Percentiles rank a stretch among this genome's conserved stretches.
Evolutionary conservation across 176 grass and related monocot species (phyloP).

Genomic region (Miscanthus lutarioriparius): DNA sequence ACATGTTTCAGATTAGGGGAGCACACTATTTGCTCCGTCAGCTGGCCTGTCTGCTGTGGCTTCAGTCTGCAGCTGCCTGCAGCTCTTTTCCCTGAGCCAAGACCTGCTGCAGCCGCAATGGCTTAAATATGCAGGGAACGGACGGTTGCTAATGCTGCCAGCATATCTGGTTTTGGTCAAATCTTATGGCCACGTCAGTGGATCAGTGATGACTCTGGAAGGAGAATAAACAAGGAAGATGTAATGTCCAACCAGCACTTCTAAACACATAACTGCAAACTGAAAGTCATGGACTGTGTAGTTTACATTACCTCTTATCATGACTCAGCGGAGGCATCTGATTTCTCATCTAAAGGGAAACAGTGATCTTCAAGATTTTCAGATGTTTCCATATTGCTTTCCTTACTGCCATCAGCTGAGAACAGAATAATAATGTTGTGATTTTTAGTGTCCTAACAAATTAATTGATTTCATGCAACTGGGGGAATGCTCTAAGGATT

Average conservation of each 20-base stretch:
- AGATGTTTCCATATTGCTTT: slow-evolving; percentile 13
- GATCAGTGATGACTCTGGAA: neutral
- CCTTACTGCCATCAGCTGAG: slow-evolving; percentile 16
- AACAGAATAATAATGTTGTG: neutral
- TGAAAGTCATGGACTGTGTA: neutral
- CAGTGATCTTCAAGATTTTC: slow-evolving; percentile 9
- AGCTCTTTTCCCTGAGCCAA: too few species aligned
- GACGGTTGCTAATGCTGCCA: neutral
- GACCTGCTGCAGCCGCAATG: too few species aligned
- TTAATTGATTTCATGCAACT: neutral
- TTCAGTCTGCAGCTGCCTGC: too few species aligned
- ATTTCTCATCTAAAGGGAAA: slow-evolving; percentile 6
- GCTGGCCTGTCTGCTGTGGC: too few species aligned
- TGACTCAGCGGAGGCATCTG: neutral
- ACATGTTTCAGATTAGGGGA: too few species aligned
- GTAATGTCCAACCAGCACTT: neutral
- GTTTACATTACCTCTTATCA: slow-evolving; percentile 6
- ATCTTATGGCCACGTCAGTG: neutral
- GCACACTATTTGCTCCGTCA: neutral
- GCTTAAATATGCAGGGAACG: too few species aligned
- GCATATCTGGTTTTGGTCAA: neutral
- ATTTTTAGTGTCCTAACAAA: neutral
- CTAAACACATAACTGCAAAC: neutral
- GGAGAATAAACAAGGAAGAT: neutral
- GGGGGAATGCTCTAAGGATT: neutral